phyloP scores from a whole-genome alignment of 345 rosid species.

The Gossypium bickii region DNA sequence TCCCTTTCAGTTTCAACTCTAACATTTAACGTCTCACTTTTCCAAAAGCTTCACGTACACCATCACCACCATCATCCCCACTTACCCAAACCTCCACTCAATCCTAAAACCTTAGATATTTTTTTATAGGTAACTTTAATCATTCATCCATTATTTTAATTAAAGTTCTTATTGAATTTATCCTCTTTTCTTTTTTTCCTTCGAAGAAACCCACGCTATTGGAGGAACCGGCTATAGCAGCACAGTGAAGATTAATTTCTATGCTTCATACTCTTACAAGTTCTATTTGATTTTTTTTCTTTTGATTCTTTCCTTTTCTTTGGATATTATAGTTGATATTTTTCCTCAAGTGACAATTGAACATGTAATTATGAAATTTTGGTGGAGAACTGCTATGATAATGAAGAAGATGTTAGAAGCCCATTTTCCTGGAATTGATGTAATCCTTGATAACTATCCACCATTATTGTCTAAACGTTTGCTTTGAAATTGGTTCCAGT shows the following conservation, averaged over 20 bases:
- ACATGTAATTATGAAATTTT: not conserved
- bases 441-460: conserved; percentile 71
- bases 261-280: conserved; percentile 83
- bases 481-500: conserved; percentile 56
- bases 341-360: not conserved
- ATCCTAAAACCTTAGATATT: conserved; percentile 38
- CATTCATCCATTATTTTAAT: not conserved
- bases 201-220: conserved; percentile 36
- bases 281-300: not conserved
- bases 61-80: conserved; percentile 31
- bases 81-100: conserved; percentile 22
- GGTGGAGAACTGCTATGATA: conserved; percentile 64
- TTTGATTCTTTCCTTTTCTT: not conserved
- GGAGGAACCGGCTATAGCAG: conserved; percentile 58
- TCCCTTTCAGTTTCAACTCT: too few relatives aligned
- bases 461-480: conserved; percentile 66
- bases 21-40: too few relatives aligned
- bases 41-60: not conserved
- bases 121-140: conserved; percentile 37
- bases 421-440: conserved; percentile 71
- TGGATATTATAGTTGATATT: not conserved
- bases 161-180: not conserved
- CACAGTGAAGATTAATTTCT: conserved; percentile 62
- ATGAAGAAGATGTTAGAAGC: conserved; percentile 83
- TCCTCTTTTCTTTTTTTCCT: not conserved